Base-by-base conservation (phyloP, 1,284 basidiomycete species). In the Peniophora sp. region DNA sequence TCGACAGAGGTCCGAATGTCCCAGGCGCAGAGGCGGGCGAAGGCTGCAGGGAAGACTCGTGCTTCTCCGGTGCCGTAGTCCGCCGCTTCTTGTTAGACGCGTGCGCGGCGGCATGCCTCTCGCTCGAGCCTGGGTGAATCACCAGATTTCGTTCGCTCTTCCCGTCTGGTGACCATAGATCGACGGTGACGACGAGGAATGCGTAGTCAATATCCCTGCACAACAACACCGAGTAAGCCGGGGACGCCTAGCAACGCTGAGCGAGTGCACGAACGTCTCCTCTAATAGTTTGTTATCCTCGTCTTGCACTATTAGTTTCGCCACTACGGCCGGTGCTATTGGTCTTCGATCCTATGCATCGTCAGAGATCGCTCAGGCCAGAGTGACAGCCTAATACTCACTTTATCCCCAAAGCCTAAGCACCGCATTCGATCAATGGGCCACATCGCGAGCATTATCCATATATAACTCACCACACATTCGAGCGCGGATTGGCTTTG, bases 371-470 rank as follows among this genome's bases (percentile, higher is more conserved):
- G 41, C 50, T 25, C 52, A 50, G 45, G 23, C n/a, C 24, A 34
- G 45, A 41, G 46, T 51, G n/a, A 20, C 24, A 48, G 51, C 36
- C n/a, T 5, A 32, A 32, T 19, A 66, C 72, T 52, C 55, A 92
- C 92, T 75, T 94, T 95, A 73, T 95, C 92, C 49, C 92, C 92
- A 67, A 95, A 94, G 3, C 92, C 38, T 41, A 16, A n/a, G 19
- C n/a, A 41, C 38, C 38, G 38, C 19, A n/a, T 6, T 41, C 38
- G 16, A 17, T 20, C 27, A 32, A 41, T 17, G 38, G 8, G 38
- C 38, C 38, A 41, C 38, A 41, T n/a, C 16, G 16, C 38, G 38
- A 41, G 38, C 16, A 5, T 41, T 8, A 20, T 6, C 16, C 38
- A 16, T 6, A 41, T 8, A 6, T 32, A 20, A 41, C 38, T 41